phyloP scores from a whole-genome alignment of 2,329 filamentous ascomycete genomes.

The Ophiocordyceps unilateralis region DNA sequence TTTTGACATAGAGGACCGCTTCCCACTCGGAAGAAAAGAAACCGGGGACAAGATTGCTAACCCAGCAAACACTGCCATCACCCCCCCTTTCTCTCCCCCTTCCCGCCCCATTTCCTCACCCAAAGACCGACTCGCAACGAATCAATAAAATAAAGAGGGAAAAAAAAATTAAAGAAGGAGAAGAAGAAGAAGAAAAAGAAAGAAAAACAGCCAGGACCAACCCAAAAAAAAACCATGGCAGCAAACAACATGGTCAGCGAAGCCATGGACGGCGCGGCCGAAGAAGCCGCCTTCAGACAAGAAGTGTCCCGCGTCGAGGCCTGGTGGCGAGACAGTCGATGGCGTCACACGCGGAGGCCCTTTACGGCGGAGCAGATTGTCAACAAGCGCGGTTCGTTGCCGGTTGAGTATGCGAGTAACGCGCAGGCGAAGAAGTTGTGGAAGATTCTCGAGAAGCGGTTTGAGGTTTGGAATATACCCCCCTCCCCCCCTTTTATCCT shows the following conservation, averaged over 20 bases:
- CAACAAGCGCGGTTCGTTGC: slow-evolving; percentile 79
- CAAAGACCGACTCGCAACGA: too few relatives aligned
- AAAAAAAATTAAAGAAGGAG: neutral
- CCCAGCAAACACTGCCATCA: too few relatives aligned
- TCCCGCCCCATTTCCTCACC: too few relatives aligned
- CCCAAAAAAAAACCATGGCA: slow-evolving; percentile 33
- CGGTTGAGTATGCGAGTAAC: slow-evolving; percentile 85
- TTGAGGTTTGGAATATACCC: slow-evolving; percentile 65
- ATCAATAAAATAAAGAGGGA: too few relatives aligned
- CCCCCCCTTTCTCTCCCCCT: too few relatives aligned
- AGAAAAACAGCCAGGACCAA: too few relatives aligned
- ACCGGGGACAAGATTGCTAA: too few relatives aligned
- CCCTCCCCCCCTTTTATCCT: too few relatives aligned
- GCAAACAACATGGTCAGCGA: slow-evolving; percentile 44
- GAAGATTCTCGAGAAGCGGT: slow-evolving; percentile 72
- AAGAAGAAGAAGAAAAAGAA: neutral
- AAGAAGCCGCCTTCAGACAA: slow-evolving; percentile 53
- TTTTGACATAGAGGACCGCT: too few relatives aligned
- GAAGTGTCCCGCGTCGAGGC: slow-evolving; percentile 80
- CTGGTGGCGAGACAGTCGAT: slow-evolving; percentile 89
- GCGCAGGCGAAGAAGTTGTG: slow-evolving; percentile 85
- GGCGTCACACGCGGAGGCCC: slow-evolving; percentile 79
- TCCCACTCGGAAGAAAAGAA: too few relatives aligned
- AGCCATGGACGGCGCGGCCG: slow-evolving; percentile 35
- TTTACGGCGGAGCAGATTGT: slow-evolving; percentile 97